These are phyloP conservation scores for Globisporangium apiculatum DNA, from an alignment of 352 stramenopile species.

Conservation along the genomic window DNA sequence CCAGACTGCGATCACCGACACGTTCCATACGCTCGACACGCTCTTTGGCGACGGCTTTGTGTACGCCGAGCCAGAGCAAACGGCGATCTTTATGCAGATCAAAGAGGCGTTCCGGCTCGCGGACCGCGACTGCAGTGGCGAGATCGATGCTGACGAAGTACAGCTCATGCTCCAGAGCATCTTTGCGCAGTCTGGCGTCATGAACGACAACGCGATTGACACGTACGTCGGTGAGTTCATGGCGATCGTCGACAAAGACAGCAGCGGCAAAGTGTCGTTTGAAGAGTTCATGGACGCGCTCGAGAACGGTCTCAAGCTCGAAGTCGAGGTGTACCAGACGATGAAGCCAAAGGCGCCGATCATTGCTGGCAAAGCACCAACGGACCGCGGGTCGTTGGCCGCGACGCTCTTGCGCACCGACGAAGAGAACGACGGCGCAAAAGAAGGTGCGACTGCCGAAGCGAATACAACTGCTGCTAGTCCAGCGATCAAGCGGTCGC, in stretches of 20 bases:
- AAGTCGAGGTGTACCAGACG: conserved; percentile 69
- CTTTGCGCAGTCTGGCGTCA: conserved; percentile 65
- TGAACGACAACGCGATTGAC: conserved; percentile 64
- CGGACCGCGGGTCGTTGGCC: conserved; percentile 1
- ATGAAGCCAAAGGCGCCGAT: conserved; percentile 15
- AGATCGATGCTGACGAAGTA: conserved; percentile 77
- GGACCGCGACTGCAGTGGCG: conserved; percentile 73
- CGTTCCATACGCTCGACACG: conserved; percentile 63
- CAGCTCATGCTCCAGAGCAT: conserved; percentile 69
- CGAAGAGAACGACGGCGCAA: conserved; percentile 10
- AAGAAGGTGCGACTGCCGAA: background rate
- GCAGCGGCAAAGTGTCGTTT: conserved; percentile 67
- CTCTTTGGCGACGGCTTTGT: conserved; percentile 70
- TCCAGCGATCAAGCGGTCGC: background rate
- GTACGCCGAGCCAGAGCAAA: conserved; percentile 75
- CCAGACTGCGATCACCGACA: conserved; percentile 41
- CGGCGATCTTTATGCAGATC: conserved; percentile 84
- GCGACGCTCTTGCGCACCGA: background rate
- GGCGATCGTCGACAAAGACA: conserved; percentile 56
- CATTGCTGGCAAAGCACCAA: background rate
- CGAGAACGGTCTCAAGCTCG: conserved; percentile 67
- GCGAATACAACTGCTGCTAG: background rate
- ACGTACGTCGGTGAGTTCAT: conserved; percentile 74
- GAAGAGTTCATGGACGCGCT: conserved; percentile 77
- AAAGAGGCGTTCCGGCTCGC: conserved; percentile 77